Percentiles rank a stretch among this genome's conserved stretches.
Evolutionary conservation across 192 early-diverging fungal genomes (phyloP).

Genomic region (Mortierella antarctica): DNA sequence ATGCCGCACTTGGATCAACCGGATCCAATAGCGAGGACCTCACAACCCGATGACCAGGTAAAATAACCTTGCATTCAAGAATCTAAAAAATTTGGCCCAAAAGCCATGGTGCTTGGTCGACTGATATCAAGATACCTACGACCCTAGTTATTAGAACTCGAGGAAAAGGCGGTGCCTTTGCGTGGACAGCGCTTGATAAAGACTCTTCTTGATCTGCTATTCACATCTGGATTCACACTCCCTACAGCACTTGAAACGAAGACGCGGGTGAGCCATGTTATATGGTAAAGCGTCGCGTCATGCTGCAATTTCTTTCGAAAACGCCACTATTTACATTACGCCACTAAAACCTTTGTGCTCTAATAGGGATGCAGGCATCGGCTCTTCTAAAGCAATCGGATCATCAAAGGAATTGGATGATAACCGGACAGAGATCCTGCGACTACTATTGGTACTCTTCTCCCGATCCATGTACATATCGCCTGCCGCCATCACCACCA

Average conservation of each 20-base stretch:
- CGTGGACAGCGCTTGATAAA: slow-evolving; percentile 67
- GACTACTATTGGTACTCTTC: slow-evolving; percentile 81
- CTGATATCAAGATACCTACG: background rate
- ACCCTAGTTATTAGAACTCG: background rate
- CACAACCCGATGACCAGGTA: too few relatives aligned
- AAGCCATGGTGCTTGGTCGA: too few relatives aligned
- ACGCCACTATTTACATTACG: background rate
- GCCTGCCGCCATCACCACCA: slow-evolving; percentile 57
- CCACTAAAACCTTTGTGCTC: background rate
- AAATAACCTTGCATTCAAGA: too few relatives aligned
- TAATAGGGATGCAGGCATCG: slow-evolving; percentile 75
- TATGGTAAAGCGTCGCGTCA: slow-evolving; percentile 57
- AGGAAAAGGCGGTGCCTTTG: slow-evolving; percentile 23
- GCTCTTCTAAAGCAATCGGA: slow-evolving; percentile 74
- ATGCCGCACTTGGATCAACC: too few relatives aligned
- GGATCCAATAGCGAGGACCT: too few relatives aligned
- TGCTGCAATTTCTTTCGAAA: background rate
- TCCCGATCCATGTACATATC: slow-evolving; percentile 85
- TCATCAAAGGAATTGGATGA: slow-evolving; percentile 74
- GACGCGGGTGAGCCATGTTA: slow-evolving; percentile 68
- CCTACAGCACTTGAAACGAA: slow-evolving; percentile 59
- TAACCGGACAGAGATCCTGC: slow-evolving; percentile 82
- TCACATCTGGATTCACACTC: slow-evolving; percentile 77
- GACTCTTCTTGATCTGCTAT: slow-evolving; percentile 66
- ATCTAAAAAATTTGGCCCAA: too few relatives aligned